Percentiles rank a stretch among this genome's conserved stretches.
These are phyloP conservation scores for Yamadazyma triangularis DNA, from an alignment of 1,139 yeast species.

Conservation along the genomic window DNA sequence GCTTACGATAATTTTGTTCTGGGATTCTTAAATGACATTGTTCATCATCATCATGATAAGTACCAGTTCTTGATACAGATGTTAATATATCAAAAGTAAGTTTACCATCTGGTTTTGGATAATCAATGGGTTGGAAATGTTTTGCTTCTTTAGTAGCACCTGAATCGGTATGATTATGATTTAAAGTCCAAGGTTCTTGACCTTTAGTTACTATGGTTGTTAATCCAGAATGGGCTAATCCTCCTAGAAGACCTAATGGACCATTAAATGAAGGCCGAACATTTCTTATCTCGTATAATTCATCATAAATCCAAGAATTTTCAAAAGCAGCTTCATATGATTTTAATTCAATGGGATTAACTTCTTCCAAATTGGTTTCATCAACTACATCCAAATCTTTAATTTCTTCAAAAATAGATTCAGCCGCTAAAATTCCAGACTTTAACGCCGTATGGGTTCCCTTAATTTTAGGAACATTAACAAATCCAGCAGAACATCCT, in stretches of 20 bases:
- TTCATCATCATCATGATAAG: constrained; percentile 93
- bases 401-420: constrained; percentile 60
- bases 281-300: constrained; percentile 77
- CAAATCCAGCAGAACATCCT: constrained; percentile 94
- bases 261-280: constrained; percentile 85
- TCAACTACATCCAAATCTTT: constrained; percentile 46
- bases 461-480: constrained; percentile 94
- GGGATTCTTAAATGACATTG: constrained; percentile 82
- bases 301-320: constrained; percentile 82
- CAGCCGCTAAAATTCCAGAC: constrained; percentile 93
- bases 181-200: constrained; percentile 81
- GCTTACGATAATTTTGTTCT: constrained; percentile 62
- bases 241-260: constrained; percentile 70
- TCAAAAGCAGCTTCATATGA: constrained; percentile 62
- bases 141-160: constrained; percentile 64
- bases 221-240: constrained; percentile 80
- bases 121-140: constrained; percentile 64
- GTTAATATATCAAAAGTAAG: constrained; percentile 88
- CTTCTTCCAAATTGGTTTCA: constrained; percentile 39
- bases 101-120: constrained; percentile 92
- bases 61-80: constrained; percentile 92
- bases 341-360: constrained; percentile 45
- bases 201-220: constrained; percentile 77
- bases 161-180: constrained; percentile 69
- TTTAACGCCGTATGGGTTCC: constrained; percentile 99